Conservation (phyloP, 108 stramenopile genomes). For the Skeletonema costatum region DNA sequence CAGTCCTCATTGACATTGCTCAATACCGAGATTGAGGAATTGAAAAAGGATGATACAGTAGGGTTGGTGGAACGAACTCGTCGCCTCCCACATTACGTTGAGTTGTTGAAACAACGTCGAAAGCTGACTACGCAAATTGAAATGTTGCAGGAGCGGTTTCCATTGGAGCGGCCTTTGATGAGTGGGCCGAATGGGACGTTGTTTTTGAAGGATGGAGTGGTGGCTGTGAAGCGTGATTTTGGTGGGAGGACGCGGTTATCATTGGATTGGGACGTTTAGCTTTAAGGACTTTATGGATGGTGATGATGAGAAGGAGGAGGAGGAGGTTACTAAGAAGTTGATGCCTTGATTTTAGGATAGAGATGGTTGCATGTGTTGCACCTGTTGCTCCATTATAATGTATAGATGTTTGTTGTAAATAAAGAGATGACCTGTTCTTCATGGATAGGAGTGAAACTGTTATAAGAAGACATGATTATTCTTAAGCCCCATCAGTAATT, state of each 20-base stretch:
- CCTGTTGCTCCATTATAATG: background rate
- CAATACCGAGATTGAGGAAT: background rate
- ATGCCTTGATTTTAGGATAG: background rate
- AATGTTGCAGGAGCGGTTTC: background rate
- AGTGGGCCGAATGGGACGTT: background rate
- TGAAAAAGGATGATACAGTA: background rate
- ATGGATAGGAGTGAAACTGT: too few species aligned
- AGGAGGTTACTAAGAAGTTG: background rate
- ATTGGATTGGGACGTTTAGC: background rate
- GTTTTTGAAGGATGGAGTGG: background rate
- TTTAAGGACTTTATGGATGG: background rate
- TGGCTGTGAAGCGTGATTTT: background rate
- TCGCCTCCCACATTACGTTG: background rate
- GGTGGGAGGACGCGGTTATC: background rate
- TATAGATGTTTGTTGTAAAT: background rate
- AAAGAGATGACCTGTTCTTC: too few species aligned
- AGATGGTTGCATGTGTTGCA: background rate
- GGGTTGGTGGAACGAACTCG: background rate
- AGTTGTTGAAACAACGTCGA: background rate
- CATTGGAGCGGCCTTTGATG: background rate
- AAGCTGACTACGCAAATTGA: background rate
- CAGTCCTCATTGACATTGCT: background rate
- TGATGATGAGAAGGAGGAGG: background rate
- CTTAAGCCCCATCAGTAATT: background rate
- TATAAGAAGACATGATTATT: too few species aligned